Evolutionary conservation across 805 yeast species (phyloP).

Genomic region (Debaryomyces maramus): DNA sequence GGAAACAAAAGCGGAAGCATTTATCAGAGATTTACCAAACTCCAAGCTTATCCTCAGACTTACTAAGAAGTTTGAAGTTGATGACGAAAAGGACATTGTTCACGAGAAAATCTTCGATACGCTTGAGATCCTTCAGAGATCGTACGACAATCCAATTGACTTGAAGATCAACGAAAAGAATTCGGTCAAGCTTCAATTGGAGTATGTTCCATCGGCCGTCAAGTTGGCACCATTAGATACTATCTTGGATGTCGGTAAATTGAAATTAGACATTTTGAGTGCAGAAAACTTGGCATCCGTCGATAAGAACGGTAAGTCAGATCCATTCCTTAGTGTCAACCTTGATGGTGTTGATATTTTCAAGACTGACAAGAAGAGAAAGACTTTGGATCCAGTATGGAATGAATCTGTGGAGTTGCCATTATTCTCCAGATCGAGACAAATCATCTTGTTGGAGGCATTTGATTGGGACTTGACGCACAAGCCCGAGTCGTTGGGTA

Average conservation of each 20-base stretch:
- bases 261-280: constrained; percentile 55
- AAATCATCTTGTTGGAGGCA: constrained; percentile 48
- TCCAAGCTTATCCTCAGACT: constrained; percentile 58
- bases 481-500: constrained; percentile 60
- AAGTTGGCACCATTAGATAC: constrained; percentile 59
- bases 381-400: constrained; percentile 74
- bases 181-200: constrained; percentile 49
- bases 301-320: constrained; percentile 76
- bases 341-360: constrained; percentile 54
- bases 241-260: constrained; percentile 64
- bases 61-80: constrained; percentile 51
- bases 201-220: constrained; percentile 59
- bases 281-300: constrained; percentile 57
- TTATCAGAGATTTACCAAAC: constrained; percentile 69
- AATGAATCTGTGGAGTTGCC: constrained; percentile 64
- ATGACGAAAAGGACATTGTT: constrained; percentile 47
- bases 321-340: constrained; percentile 59
- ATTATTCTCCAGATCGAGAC: constrained; percentile 61
- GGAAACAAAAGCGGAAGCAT: constrained; percentile 55
- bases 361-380: constrained; percentile 63
- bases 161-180: constrained; percentile 44
- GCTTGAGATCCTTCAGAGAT: constrained; percentile 51
- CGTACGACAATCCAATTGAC: constrained; percentile 47
- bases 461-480: constrained; percentile 83
- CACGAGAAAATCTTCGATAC: constrained; percentile 53